Evolutionary conservation across 768 basidiomycete species (phyloP), one percentile per base, ranked within the genome.

Genomic region (Hygrophorus russula): DNA sequence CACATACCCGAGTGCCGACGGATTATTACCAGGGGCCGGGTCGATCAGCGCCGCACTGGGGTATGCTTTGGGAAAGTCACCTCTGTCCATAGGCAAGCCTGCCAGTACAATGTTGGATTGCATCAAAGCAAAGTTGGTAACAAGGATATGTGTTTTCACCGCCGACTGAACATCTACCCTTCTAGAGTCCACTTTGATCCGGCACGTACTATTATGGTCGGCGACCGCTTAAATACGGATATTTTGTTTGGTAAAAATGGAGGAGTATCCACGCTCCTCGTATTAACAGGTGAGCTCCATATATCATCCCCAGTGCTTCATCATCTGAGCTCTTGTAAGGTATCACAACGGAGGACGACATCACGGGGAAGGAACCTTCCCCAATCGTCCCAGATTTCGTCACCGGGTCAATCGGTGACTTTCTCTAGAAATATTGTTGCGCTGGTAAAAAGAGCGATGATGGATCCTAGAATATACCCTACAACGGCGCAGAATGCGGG

Each of bases 221-320:
- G 94, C 33, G 94, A 99, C 64, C 77, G 94, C 47, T 71, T 99
- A 51, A 84, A 88, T 59, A 98, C 96, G 4, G 94, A 99, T 62
- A 97, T 99, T 53, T 63, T 85, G 41, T 99, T 98, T 55, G 96
- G 94, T 39, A 73, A 87, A 57, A 74, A 75, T 36, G 89, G 90
- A 33, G 89, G 89, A 19, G 70, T 96, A 15, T 61, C 82, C 13
- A 97, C 94, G 0, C 68, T 97, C 45, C 78, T 97, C 33, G 94
- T 98, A 44, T 65, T 98, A 52, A 92, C 89, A n/a, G 92, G 91
- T 85, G 56, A 49, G 61, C 51, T 46, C 41, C 12, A 40, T 41
- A 28, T 31, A 20, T 20, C 13, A 24, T 41, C 30, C 37, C 40
- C 40, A 40, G 41, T 39, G 10, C 39, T 48, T 27, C 14, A 8